Conservation (phyloP, 2,329 filamentous ascomycete species). For the Tolypocladium endophyticum region DNA sequence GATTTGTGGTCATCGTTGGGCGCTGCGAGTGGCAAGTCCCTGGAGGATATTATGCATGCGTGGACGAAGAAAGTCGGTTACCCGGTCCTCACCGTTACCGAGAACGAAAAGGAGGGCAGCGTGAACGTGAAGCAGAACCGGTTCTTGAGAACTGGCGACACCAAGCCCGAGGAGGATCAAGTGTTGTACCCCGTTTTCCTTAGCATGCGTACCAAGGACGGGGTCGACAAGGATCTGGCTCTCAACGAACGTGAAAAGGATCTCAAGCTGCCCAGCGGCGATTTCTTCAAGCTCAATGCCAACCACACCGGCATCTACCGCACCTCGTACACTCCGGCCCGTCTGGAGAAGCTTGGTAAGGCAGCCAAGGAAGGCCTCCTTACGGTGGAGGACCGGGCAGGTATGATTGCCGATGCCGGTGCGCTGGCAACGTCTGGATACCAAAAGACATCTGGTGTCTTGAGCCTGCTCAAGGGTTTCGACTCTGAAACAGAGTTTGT, state of each 20-base stretch:
- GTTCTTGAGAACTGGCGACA: constrained; percentile 84
- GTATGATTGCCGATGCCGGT: constrained; percentile 89
- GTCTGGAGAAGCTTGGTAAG: constrained; percentile 76
- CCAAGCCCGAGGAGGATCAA: constrained; percentile 85
- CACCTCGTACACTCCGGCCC: constrained; percentile 75
- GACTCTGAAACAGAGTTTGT: constrained; percentile 77
- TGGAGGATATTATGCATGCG: constrained; percentile 82
- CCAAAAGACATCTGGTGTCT: constrained; percentile 81
- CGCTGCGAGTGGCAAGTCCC: constrained; percentile 82
- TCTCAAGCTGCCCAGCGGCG: constrained; percentile 66
- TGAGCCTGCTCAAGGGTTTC: constrained; percentile 79
- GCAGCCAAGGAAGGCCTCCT: constrained; percentile 64
- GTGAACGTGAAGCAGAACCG: constrained; percentile 91
- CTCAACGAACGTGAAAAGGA: constrained; percentile 52
- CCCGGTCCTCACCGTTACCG: constrained; percentile 77
- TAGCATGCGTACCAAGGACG: constrained; percentile 73
- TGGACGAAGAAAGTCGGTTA: constrained; percentile 97
- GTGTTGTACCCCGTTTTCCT: constrained; percentile 85
- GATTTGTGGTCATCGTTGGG: constrained; percentile 85
- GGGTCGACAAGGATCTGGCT: constrained; percentile 51
- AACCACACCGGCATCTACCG: constrained; percentile 90
- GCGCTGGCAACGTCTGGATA: constrained; percentile 84
- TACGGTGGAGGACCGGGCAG: constrained; percentile 81
- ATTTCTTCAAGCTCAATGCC: constrained; percentile 95
- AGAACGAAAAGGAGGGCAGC: constrained; percentile 50